Conservation (phyloP, 2,329 filamentous ascomycete species). For the Botrytis fabae region DNA sequence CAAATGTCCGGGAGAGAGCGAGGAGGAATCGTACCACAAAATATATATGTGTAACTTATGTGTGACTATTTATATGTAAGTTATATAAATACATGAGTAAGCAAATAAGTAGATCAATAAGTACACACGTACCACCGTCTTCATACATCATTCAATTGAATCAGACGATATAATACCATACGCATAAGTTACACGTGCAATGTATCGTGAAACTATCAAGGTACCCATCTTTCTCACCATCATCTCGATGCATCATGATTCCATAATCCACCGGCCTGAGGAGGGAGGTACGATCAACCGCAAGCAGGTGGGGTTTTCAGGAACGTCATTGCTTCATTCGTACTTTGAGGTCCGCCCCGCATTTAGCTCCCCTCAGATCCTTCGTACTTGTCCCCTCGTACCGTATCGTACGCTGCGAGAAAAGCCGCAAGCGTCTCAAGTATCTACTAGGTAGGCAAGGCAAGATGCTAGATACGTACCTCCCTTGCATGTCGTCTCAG, state of each 20-base stretch:
- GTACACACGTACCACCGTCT: too few species aligned
- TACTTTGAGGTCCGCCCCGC: background rate
- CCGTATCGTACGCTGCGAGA: background rate
- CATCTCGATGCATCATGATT: background rate
- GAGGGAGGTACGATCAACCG: background rate
- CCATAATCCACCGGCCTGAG: background rate
- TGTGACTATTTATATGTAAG: too few species aligned
- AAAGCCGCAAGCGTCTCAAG: background rate
- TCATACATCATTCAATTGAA: too few species aligned
- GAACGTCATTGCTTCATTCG: conserved; percentile 9
- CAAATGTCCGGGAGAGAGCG: background rate
- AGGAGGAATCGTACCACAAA: too few species aligned
- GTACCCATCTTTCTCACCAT: background rate
- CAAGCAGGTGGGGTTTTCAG: background rate
- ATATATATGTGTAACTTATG: background rate
- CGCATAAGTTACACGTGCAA: too few species aligned
- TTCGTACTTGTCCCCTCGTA: too few species aligned
- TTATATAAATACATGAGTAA: too few species aligned
- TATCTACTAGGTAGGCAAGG: too few species aligned
- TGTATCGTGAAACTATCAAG: background rate
- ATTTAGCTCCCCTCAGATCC: background rate
- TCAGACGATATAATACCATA: too few species aligned
- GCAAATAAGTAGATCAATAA: too few species aligned
- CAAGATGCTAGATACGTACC: background rate
- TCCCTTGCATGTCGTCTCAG: background rate